Evolutionary conservation across 139 green algal genomes (phyloP).

Genomic region (Klebsormidium nitens): DNA sequence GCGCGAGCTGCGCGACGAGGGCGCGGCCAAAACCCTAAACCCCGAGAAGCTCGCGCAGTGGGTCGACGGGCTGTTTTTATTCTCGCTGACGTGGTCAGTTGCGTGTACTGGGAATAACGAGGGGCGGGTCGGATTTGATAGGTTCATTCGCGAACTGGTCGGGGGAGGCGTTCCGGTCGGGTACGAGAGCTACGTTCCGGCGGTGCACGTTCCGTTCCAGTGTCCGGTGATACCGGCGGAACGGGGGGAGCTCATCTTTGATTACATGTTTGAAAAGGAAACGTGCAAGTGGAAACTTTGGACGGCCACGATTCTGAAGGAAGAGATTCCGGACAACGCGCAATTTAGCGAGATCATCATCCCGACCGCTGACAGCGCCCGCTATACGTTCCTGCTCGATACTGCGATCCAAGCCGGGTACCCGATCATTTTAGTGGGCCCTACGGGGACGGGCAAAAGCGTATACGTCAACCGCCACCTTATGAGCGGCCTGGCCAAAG

Average conservation of each 20-base stretch:
- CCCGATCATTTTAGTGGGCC: slow-evolving; percentile 38
- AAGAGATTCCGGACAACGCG: slow-evolving; percentile 21
- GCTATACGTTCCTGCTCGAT: slow-evolving; percentile 42
- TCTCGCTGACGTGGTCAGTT: slow-evolving; percentile 51
- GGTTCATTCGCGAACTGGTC: slow-evolving; percentile 37
- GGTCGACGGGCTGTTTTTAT: slow-evolving; percentile 51
- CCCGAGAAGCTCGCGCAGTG: slow-evolving; percentile 2
- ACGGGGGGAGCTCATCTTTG: neutral
- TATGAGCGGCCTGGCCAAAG: slow-evolving; percentile 35
- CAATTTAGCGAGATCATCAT: slow-evolving; percentile 55
- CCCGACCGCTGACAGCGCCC: slow-evolving; percentile 56
- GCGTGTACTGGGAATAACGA: slow-evolving; percentile 39
- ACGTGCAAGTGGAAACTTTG: slow-evolving; percentile 39
- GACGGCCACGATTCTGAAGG: slow-evolving; percentile 12
- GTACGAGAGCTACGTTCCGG: slow-evolving; percentile 48
- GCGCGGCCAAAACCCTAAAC: neutral
- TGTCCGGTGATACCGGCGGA: slow-evolving; percentile 44
- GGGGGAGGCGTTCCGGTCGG: slow-evolving; percentile 22
- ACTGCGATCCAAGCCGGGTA: slow-evolving; percentile 7
- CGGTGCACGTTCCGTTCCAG: slow-evolving; percentile 35
- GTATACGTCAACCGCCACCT: slow-evolving; percentile 51
- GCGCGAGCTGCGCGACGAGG: slow-evolving; percentile 26
- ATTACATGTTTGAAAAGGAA: slow-evolving; percentile 17
- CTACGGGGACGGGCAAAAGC: slow-evolving; percentile 49
- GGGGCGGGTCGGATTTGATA: slow-evolving; percentile 39